Base-by-base conservation (phyloP, 2,329 filamentous ascomycete genomes). In the Aureobasidium namibiae region DNA sequence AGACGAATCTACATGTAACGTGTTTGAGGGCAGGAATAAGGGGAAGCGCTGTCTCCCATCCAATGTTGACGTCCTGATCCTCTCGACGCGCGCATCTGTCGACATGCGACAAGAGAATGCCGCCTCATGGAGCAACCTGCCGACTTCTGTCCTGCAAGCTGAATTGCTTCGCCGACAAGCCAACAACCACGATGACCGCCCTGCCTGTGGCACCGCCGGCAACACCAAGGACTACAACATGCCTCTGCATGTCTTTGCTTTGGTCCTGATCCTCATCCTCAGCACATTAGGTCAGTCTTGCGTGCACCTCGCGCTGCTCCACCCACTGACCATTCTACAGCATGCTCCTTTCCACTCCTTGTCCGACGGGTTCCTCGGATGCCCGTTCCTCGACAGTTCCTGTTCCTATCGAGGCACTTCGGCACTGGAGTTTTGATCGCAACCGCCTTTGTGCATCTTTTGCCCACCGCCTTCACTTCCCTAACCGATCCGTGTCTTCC, bases 401-500 rank as follows among this genome's bases (percentile, higher is more conserved):
- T 85, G 56, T 85, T 85, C 67, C 69, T 84, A 50, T 82, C 79
- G 2, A 76, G 83, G 63, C 82, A 85, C 67, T 82, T 82, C 63
- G 80, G 80, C 31, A 82, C 80, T 0, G 80, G 80, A 7, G 80
- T 82, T 8, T 69, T 82, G 38, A 80, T 82, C 53, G 80, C 80
- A 11, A 82, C 80, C 14, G 80, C 80, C 18, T 82, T 82, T 63
- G 79, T 82, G 3, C 80, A 82, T 67, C 73, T 86, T n/a, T 76
- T 86, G 5, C 83, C 83, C 11, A 85, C 82, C 1, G 83, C 83
- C 23, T 86, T 84, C 64, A 74, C 76, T 21, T 84, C 80, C 14
- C 71, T 85, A 33, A 83, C 82, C 10, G 79, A 85, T 65, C 79
- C 81, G 70, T 86, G 83, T 72, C 82, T 95, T 0, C 89, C 90